Conservation (phyloP, 106 monocot species). For the Allium fistulosum region DNA sequence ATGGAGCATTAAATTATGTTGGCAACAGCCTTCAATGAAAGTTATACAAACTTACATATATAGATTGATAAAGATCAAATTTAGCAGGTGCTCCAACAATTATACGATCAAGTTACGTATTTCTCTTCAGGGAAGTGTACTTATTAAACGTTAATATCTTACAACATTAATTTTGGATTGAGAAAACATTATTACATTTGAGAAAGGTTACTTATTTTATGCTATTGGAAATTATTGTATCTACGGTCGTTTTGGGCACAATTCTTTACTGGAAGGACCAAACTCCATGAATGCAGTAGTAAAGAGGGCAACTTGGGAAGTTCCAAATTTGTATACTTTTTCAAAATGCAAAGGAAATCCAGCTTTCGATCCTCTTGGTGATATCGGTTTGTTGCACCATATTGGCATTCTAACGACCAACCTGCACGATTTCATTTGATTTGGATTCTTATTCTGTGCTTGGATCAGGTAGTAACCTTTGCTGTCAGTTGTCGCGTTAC, state of each 20-base stretch:
- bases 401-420: conserved; percentile 3
- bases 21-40: no score
- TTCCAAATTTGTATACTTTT: background rate
- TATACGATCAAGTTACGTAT: no score
- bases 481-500: conserved; percentile 15
- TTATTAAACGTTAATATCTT: no score
- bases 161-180: no score
- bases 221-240: no score
- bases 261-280: background rate
- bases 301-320: conserved; percentile 1
- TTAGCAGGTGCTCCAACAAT: no score
- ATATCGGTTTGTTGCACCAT: conserved; percentile 15
- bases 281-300: background rate
- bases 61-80: no score
- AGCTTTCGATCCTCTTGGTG: background rate
- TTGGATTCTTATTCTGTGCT: background rate
- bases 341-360: background rate
- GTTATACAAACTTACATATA: no score
- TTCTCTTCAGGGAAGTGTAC: no score
- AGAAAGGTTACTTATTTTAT: no score
- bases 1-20: no score
- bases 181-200: no score
- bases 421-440: conserved; percentile 3
- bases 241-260: background rate
- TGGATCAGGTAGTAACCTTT: conserved; percentile 25